Conservation (phyloP, 1,284 basidiomycete species). For the Psilocybe mexicana region DNA sequence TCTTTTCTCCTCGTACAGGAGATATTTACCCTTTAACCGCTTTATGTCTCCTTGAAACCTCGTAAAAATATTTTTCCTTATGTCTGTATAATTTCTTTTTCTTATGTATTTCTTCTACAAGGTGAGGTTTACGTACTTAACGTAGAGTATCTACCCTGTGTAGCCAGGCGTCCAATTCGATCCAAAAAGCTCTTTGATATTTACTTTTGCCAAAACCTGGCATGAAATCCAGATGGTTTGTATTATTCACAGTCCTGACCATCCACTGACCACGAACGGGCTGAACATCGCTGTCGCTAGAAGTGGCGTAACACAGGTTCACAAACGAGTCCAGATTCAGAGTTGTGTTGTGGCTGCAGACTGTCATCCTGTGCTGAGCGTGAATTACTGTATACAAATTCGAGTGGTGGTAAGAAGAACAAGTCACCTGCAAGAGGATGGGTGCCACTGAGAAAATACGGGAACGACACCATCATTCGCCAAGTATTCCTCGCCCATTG, state of each 20-base stretch:
- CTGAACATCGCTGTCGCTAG: not conserved
- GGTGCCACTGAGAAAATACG: conserved; percentile 56
- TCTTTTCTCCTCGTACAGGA: not conserved
- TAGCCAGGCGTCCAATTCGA: conserved; percentile 40
- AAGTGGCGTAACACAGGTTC: not conserved
- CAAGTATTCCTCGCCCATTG: conserved; percentile 26
- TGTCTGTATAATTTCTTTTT: not conserved
- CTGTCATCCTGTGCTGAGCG: conserved; percentile 1
- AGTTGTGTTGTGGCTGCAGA: conserved; percentile 7
- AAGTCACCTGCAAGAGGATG: conserved; percentile 42
- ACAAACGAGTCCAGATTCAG: not conserved
- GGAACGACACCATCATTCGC: conserved; percentile 54
- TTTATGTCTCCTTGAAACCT: not conserved
- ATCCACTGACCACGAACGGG: conserved; percentile 43
- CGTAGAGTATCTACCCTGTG: conserved; percentile 27
- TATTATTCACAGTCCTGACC: conserved; percentile 37
- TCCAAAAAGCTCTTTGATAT: conserved; percentile 43
- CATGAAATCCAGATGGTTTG: conserved; percentile 41
- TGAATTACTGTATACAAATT: not conserved
- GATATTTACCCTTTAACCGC: not conserved
- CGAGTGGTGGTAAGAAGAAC: conserved; percentile 2
- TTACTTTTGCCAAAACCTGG: conserved; percentile 38
- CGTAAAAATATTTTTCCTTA: conserved; percentile 1
- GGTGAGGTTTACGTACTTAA: not conserved
- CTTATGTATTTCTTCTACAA: not conserved